phyloP scores from a whole-genome alignment of 768 basidiomycete genomes.

The Kwoniella europaea region DNA sequence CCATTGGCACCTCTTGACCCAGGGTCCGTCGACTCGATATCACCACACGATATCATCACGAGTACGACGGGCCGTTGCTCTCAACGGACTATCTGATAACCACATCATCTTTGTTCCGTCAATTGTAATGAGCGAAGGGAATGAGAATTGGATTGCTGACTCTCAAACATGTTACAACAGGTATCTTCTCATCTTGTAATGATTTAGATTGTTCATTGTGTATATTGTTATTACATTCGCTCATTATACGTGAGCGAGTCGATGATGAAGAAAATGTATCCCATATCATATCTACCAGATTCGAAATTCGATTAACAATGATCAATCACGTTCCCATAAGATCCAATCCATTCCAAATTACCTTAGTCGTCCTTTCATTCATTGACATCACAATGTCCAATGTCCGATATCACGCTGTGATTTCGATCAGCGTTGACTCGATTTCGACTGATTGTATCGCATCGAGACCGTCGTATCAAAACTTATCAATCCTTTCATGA shows the following conservation, averaged over 20 bases:
- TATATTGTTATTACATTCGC: background rate
- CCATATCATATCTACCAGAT: background rate
- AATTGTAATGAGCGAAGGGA: background rate
- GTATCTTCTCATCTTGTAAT: background rate
- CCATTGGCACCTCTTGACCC: conserved; percentile 58
- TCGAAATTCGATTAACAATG: background rate
- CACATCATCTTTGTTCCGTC: background rate
- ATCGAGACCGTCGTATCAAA: background rate
- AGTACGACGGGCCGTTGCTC: conserved; percentile 30
- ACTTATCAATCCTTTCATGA: background rate
- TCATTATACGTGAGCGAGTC: background rate
- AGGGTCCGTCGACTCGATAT: conserved; percentile 37
- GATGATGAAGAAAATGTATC: background rate
- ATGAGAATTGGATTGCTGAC: background rate
- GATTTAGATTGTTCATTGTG: background rate
- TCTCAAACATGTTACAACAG: background rate
- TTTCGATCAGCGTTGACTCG: background rate
- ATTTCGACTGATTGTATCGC: background rate
- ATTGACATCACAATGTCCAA: background rate
- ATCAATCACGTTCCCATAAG: background rate
- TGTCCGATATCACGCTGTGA: background rate
- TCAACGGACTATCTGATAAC: conserved; percentile 40
- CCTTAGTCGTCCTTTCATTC: background rate
- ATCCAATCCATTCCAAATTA: background rate
- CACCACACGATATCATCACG: conserved; percentile 10